Conservation (phyloP, 2,329 filamentous ascomycete species). For the Chaetomium globosum region DNA sequence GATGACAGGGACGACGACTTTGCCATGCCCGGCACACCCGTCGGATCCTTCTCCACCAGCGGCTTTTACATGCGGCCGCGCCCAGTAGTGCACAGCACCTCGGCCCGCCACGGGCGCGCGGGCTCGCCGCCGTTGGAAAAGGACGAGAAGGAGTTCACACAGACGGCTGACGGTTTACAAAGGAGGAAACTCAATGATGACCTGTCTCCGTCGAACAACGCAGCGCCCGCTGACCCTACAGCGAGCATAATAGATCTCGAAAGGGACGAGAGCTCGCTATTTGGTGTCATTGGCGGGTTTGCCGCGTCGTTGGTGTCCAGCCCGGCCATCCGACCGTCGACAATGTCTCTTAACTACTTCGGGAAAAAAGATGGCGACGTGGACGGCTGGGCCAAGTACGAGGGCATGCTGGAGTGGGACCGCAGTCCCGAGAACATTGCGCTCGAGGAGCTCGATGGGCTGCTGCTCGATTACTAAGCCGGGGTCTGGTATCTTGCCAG, state of each 20-base stretch:
- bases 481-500: neutral
- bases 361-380: constrained; percentile 47
- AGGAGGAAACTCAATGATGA: constrained; percentile 61
- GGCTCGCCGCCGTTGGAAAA: constrained; percentile 87
- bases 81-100: constrained; percentile 42
- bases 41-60: constrained; percentile 63
- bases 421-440: constrained; percentile 85
- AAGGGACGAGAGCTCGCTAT: constrained; percentile 56
- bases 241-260: constrained; percentile 43
- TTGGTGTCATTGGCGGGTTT: constrained; percentile 44
- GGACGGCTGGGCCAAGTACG: constrained; percentile 51
- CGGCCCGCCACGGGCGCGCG: constrained; percentile 67
- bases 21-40: constrained; percentile 62
- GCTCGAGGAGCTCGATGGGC: constrained; percentile 86
- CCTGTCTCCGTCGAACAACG: constrained; percentile 38
- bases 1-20: constrained; percentile 69
- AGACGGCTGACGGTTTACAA: constrained; percentile 84
- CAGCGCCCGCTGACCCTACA: constrained; percentile 39
- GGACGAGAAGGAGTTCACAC: constrained; percentile 95
- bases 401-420: constrained; percentile 59
- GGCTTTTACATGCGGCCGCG: constrained; percentile 46
- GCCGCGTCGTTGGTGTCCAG: constrained; percentile 54
- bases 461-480: constrained; percentile 73
- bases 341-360: constrained; percentile 47
- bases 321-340: constrained; percentile 56